Conservation (phyloP, 1,284 basidiomycete genomes). For the Thecaphora thlaspeos region DNA sequence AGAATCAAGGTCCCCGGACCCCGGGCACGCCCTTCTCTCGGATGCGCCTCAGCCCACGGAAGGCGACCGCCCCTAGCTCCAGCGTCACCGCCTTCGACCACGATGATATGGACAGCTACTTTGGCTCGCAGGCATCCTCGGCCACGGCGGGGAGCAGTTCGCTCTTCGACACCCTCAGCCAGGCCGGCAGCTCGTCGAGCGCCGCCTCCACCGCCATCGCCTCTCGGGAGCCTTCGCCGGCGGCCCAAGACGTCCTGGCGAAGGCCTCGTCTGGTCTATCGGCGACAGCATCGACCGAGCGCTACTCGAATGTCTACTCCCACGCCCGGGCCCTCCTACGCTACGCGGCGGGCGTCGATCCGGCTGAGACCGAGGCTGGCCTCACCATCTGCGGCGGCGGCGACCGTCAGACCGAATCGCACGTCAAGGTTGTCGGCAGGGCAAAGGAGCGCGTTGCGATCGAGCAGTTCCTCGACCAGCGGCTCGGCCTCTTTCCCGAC, state of each 20-base stretch:
- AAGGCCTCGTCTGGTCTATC: too few relatives aligned
- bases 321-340: slow-evolving; percentile 57
- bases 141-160: slow-evolving; percentile 22
- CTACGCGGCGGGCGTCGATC: slow-evolving; percentile 35
- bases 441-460: slow-evolving; percentile 48
- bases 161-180: slow-evolving; percentile 30
- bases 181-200: slow-evolving; percentile 20
- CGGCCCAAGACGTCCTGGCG: slow-evolving; percentile 9
- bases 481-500: slow-evolving; percentile 36
- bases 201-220: slow-evolving; percentile 13
- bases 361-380: slow-evolving; percentile 29
- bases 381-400: slow-evolving; percentile 13
- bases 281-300: slow-evolving; percentile 6
- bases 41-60: background rate
- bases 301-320: slow-evolving; percentile 54
- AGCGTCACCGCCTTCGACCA: slow-evolving; percentile 5
- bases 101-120: slow-evolving; percentile 31
- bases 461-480: slow-evolving; percentile 48
- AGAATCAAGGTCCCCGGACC: background rate
- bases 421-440: slow-evolving; percentile 54
- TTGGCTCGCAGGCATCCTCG: slow-evolving; percentile 34
- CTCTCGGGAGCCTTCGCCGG: slow-evolving; percentile 21
- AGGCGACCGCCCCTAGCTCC: background rate
- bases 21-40: background rate
- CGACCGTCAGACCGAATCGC: slow-evolving; percentile 8